phyloP scores from a whole-genome alignment of 2,329 filamentous ascomycete species.

The Arthroderma sp. region DNA sequence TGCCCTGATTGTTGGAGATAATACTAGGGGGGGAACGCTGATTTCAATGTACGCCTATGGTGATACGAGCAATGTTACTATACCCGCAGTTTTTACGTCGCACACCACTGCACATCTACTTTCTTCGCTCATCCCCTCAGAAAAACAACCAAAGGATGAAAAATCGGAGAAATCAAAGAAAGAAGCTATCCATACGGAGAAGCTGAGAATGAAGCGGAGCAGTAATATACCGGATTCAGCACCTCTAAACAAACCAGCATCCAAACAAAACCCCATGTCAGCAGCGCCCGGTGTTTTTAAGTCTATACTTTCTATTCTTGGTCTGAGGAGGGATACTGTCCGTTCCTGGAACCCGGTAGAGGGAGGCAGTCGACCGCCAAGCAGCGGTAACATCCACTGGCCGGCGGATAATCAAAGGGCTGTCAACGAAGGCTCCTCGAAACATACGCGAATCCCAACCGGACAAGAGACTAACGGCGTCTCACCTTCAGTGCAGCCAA shows the following conservation, averaged over 20 bases:
- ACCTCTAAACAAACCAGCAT: conserved; percentile 10
- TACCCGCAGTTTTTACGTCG: conserved; percentile 88
- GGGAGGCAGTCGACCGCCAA: conserved; percentile 53
- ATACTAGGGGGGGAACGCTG: conserved; percentile 73
- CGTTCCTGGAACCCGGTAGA: conserved; percentile 18
- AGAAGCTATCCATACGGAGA: conserved; percentile 13
- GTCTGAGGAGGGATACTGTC: conserved; percentile 22
- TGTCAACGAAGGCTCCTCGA: conserved; percentile 11
- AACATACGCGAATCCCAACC: conserved; percentile 17
- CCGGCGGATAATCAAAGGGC: conserved; percentile 46
- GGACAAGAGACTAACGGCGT: conserved; percentile 12
- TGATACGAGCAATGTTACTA: conserved; percentile 87
- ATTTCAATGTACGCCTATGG: conserved; percentile 98
- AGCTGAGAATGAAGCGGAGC: conserved; percentile 16
- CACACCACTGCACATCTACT: conserved; percentile 87
- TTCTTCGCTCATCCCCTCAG: conserved; percentile 63
- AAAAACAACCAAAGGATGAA: conserved; percentile 46
- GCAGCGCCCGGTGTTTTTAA: conserved; percentile 7
- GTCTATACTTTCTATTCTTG: conserved; percentile 32
- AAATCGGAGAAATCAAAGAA: conserved; percentile 15
- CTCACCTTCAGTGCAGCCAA: conserved; percentile 8
- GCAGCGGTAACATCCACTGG: conserved; percentile 64
- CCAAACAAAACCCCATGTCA: too few relatives aligned
- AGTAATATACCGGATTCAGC: conserved; percentile 19
- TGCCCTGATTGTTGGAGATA: conserved; percentile 86